phyloP scores from a whole-genome alignment of 352 stramenopile genomes.

The Pythium scleroteichum region DNA sequence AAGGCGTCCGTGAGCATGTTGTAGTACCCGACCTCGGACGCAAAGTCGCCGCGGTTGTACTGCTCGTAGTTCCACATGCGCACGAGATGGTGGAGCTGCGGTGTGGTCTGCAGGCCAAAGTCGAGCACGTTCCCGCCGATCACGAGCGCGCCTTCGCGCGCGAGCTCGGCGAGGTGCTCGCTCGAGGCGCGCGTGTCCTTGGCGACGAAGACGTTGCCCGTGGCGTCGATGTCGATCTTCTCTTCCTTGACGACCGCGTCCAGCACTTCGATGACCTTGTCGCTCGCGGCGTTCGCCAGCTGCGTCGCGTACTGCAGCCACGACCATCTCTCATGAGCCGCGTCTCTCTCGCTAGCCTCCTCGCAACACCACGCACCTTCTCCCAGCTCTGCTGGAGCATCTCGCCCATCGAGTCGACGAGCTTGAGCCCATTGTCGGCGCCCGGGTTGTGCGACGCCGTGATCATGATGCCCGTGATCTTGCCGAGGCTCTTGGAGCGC shows the following conservation, averaged over 20 bases:
- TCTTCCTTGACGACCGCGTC: slow-evolving; percentile 67
- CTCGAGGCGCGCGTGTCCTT: slow-evolving; percentile 93
- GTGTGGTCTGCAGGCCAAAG: slow-evolving; percentile 97
- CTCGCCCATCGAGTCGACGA: slow-evolving; percentile 92
- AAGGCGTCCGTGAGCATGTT: slow-evolving; percentile 94
- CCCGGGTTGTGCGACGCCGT: slow-evolving; percentile 93
- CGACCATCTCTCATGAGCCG: too few relatives aligned
- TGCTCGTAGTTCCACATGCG: slow-evolving; percentile 91
- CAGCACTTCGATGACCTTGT: slow-evolving; percentile 86
- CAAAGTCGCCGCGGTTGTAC: slow-evolving; percentile 88
- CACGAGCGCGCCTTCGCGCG: slow-evolving; percentile 85
- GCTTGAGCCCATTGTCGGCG: slow-evolving; percentile 94
- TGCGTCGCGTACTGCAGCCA: slow-evolving; percentile 63
- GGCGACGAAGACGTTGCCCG: slow-evolving; percentile 86
- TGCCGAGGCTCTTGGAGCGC: slow-evolving; percentile 74
- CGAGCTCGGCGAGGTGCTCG: slow-evolving; percentile 86
- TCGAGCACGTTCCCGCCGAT: slow-evolving; percentile 91
- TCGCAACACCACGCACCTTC: slow-evolving; percentile 26
- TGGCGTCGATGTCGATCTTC: slow-evolving; percentile 84
- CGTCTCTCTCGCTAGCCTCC: too few relatives aligned
- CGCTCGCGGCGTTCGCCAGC: slow-evolving; percentile 73
- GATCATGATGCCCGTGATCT: slow-evolving; percentile 93
- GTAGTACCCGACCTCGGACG: slow-evolving; percentile 94
- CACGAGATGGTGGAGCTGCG: slow-evolving; percentile 97
- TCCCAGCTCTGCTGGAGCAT: slow-evolving; percentile 94